phyloP scores from a whole-genome alignment of 2,329 filamentous ascomycete species.

The Lasiodiplodia hormozganensis region DNA sequence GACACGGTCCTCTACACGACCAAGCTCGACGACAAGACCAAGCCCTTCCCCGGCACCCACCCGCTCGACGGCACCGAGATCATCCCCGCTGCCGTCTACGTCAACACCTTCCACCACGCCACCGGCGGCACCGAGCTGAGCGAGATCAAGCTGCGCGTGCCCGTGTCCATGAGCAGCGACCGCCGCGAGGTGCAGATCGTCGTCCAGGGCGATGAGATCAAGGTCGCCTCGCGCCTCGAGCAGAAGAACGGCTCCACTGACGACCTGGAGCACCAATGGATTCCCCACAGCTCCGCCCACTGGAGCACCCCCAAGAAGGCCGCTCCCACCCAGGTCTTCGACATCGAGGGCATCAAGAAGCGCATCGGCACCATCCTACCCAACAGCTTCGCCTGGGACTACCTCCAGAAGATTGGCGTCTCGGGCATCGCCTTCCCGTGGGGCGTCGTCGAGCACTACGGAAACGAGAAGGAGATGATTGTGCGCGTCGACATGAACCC shows the following conservation, averaged over 20 bases:
- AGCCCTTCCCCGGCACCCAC: conserved; percentile 52
- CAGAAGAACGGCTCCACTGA: conserved; percentile 10
- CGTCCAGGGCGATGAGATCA: conserved; percentile 40
- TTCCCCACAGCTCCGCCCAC: conserved; percentile 41
- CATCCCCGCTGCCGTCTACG: conserved; percentile 50
- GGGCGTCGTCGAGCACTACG: conserved; percentile 49
- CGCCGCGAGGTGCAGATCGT: conserved; percentile 49
- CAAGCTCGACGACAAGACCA: conserved; percentile 45
- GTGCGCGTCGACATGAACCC: conserved; percentile 48
- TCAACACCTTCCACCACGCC: conserved; percentile 51
- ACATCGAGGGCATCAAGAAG: conserved; percentile 37
- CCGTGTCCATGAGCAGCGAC: conserved; percentile 44
- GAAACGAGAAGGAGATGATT: conserved; percentile 50
- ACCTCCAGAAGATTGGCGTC: conserved; percentile 50
- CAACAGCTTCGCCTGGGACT: conserved; percentile 48
- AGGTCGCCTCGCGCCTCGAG: conserved; percentile 44
- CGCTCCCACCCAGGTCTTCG: conserved; percentile 30
- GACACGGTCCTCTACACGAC: conserved; percentile 39
- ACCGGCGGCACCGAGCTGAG: conserved; percentile 39
- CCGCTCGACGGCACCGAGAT: conserved; percentile 53
- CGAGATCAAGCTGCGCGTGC: conserved; percentile 46
- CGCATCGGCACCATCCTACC: conserved; percentile 40
- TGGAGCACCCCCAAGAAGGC: conserved; percentile 17
- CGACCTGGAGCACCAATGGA: conserved; percentile 39
- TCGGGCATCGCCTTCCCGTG: conserved; percentile 53